Evolutionary conservation across 768 basidiomycete genomes (phyloP).

Genomic region (Calvatia gigantea): DNA sequence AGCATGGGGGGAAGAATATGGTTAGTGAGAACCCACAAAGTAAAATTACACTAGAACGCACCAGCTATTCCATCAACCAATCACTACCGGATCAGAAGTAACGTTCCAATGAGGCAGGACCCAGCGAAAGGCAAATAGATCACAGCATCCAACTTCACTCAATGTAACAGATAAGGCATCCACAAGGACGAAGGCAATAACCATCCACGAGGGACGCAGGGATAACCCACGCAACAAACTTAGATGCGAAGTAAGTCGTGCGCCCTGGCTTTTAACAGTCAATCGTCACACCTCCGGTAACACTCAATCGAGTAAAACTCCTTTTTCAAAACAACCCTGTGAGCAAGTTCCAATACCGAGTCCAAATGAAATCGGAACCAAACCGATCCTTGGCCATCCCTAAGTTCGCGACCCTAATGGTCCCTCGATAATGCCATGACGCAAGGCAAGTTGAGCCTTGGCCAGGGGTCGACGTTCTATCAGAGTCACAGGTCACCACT

Average conservation of each 20-base stretch:
- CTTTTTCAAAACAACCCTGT: constrained; percentile 1
- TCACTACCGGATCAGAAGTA: constrained; percentile 1
- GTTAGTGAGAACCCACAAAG: neutral
- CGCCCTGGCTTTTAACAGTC: neutral
- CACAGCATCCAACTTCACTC: neutral
- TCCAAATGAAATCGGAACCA: constrained; percentile 5
- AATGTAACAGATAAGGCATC: neutral
- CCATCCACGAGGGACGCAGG: neutral
- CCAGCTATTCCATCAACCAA: neutral
- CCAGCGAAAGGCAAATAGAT: neutral
- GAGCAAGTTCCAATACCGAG: neutral
- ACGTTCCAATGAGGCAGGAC: neutral
- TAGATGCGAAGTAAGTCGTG: neutral
- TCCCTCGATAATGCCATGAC: neutral
- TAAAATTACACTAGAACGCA: neutral
- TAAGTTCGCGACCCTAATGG: constrained; percentile 5
- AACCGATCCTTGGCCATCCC: constrained; percentile 3
- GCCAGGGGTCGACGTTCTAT: neutral
- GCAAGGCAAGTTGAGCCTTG: neutral
- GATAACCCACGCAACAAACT: neutral
- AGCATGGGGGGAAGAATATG: neutral
- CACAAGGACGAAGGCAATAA: neutral
- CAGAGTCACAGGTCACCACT: neutral
- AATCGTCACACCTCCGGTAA: neutral
- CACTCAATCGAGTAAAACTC: neutral